phyloP scores from a whole-genome alignment of 306 rosid genomes.

The Echinosophora koreensis region DNA sequence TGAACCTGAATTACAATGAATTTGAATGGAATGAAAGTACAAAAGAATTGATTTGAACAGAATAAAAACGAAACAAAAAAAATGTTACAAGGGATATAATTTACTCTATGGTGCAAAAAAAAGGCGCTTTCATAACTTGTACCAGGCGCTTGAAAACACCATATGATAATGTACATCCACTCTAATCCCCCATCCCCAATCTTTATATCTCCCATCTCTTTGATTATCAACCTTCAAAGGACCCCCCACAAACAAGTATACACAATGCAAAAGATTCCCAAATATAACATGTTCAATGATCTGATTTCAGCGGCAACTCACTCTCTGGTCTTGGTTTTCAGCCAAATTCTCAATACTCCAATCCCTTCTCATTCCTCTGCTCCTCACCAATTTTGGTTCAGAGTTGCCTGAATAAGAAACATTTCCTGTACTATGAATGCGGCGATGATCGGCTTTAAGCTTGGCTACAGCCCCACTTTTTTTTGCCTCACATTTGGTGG shows the following conservation, averaged over 20 bases:
- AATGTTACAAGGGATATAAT: slow-evolving; percentile 5
- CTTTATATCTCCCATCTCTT: slow-evolving; percentile 29
- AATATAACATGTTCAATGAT: slow-evolving; percentile 12
- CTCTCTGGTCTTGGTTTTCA: slow-evolving; percentile 42
- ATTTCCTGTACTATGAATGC: slow-evolving; percentile 48
- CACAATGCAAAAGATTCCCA: slow-evolving; percentile 10
- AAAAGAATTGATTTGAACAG: neutral
- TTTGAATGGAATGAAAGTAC: neutral
- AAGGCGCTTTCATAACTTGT: neutral
- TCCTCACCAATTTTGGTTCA: slow-evolving; percentile 65
- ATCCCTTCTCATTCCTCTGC: slow-evolving; percentile 90
- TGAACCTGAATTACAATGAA: slow-evolving; percentile 35
- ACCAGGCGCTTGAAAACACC: slow-evolving; percentile 46
- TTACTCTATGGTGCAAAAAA: slow-evolving; percentile 38
- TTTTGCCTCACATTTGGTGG: neutral
- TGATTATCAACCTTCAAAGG: neutral
- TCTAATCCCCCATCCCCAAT: slow-evolving; percentile 15
- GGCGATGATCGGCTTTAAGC: slow-evolving; percentile 53
- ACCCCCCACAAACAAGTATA: slow-evolving; percentile 26
- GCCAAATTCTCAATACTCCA: slow-evolving; percentile 83
- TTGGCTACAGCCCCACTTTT: slow-evolving; percentile 27
- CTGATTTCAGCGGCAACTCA: slow-evolving; percentile 35
- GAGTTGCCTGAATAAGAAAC: slow-evolving; percentile 40
- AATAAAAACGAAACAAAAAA: neutral
- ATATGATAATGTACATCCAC: slow-evolving; percentile 11